Evolutionary conservation across 345 rosid genomes (phyloP), one percentile per base, ranked within the genome.

Genomic region (Mangifera indica): DNA sequence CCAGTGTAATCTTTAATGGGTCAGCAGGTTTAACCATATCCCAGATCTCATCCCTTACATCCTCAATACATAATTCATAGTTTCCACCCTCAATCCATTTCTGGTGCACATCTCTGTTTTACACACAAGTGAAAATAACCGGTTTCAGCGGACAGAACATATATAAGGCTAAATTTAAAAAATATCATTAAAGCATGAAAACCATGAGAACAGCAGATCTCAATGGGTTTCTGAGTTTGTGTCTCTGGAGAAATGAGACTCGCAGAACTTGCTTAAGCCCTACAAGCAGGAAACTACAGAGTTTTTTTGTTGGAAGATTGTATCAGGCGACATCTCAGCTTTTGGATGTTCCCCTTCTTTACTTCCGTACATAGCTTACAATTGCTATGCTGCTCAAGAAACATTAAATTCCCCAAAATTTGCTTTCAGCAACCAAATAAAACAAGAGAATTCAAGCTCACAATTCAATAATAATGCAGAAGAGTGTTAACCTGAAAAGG

Each of bases 21-120:
- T 96, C 97, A 56, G 80, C 80, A 46, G 98, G 99, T 83, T 96
- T 96, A 66, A 96, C 99, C 99, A 96, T 96, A 73, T 96, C 98
- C 99, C 99, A 93, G 71, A 93, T 93, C 80, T 96, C 99, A 67
- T 93, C 98, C 79, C 99, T 84, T 10, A 96, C 99, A 74, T 93
- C 99, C 59, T 93, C 99, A 1, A 96, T 96, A 67, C 99, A 93
- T 51, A 96, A 72, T 76, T 96, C 99, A 40, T 93, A 96, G 87
- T 96, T 96, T 37, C 98, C 98, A 22, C 99, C 99, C 83, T 96
- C 99, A 0, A 93, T 91, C 99, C 99, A 96, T 79, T 96, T 96
- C 76, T 89, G 96, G 77, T 96, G 99, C 25, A 96, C 98, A 60
- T 96, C 99, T 79, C 99, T 96, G 94, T 80, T 72, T 57, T 57